Conservation (phyloP, 805 yeast species). For the Clavispora phyllophila region DNA sequence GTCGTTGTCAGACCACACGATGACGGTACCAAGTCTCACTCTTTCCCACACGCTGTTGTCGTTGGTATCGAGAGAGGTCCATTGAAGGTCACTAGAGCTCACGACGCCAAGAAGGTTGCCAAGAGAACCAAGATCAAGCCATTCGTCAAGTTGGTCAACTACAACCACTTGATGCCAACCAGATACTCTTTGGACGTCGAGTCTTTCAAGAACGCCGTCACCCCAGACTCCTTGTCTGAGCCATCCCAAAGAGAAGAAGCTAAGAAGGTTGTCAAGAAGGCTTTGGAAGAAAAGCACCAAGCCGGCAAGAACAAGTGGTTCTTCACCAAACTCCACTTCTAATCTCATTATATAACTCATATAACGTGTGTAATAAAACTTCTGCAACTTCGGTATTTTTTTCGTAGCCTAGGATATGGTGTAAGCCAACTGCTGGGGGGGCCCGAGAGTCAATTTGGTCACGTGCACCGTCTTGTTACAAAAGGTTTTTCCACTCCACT, state of each 20-base stretch:
- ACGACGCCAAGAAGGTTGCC: slow-evolving; percentile 94
- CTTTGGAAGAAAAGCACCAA: slow-evolving; percentile 98
- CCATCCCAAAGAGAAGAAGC: slow-evolving; percentile 99
- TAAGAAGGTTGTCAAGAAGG: slow-evolving; percentile 97
- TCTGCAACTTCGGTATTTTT: slow-evolving; percentile 13
- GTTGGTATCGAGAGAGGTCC: slow-evolving; percentile 99
- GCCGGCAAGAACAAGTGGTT: slow-evolving; percentile 99
- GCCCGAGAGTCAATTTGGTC: no score
- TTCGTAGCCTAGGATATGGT: no score
- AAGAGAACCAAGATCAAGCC: slow-evolving; percentile 99
- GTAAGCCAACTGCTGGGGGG: no score
- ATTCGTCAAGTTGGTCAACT: slow-evolving; percentile 97
- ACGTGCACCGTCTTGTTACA: neutral
- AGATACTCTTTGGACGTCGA: slow-evolving; percentile 98
- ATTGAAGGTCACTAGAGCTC: slow-evolving; percentile 89
- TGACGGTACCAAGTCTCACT: slow-evolving; percentile 98
- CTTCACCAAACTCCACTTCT: slow-evolving; percentile 95
- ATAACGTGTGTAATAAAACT: slow-evolving; percentile 17
- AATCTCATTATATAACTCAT: slow-evolving; percentile 30
- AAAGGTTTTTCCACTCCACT: neutral
- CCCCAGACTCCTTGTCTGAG: slow-evolving; percentile 92
- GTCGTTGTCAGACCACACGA: slow-evolving; percentile 98
- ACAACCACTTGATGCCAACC: slow-evolving; percentile 99
- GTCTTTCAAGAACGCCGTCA: slow-evolving; percentile 83
- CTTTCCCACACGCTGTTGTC: slow-evolving; percentile 98